Evolutionary conservation across 1,139 yeast species (phyloP).

Genomic region (Williopsis jadinii): DNA sequence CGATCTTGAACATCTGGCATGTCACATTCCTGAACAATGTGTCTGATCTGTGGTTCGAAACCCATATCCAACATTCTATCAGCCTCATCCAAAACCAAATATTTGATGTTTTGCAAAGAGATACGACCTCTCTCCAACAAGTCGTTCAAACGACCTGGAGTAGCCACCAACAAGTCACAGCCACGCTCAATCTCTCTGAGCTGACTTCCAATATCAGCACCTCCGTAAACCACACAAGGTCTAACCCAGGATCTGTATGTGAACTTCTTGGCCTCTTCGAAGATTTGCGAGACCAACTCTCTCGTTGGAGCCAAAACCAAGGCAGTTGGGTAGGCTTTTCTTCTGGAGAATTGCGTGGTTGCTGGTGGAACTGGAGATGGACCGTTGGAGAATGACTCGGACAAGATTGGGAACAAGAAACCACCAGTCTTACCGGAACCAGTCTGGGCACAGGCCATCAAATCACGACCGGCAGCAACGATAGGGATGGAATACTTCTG

Average conservation of each 20-base stretch:
- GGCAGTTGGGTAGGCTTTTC: constrained; percentile 90
- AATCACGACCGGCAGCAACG: constrained; percentile 90
- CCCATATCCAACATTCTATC: constrained; percentile 99
- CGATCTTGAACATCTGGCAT: constrained; percentile 90
- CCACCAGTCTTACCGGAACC: constrained; percentile 99
- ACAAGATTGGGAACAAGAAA: constrained; percentile 93
- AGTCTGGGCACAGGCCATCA: constrained; percentile 99
- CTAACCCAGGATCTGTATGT: constrained; percentile 98
- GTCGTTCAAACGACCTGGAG: constrained; percentile 98
- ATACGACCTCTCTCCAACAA: constrained; percentile 91
- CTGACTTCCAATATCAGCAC: constrained; percentile 89
- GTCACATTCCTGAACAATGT: constrained; percentile 94
- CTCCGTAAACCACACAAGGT: constrained; percentile 97
- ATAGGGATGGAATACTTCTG: constrained; percentile 98
- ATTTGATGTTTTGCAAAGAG: constrained; percentile 83
- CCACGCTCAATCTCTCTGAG: constrained; percentile 88
- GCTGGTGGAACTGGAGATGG: constrained; percentile 62
- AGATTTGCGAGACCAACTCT: constrained; percentile 96
- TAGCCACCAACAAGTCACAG: constrained; percentile 92
- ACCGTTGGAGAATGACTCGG: constrained; percentile 84
- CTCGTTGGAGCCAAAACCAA: constrained; percentile 97
- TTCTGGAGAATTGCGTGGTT: constrained; percentile 51
- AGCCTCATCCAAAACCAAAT: constrained; percentile 95
- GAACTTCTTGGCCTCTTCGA: constrained; percentile 91
- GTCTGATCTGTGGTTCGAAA: constrained; percentile 98